Percentiles rank a stretch among this genome's conserved stretches.
These are phyloP conservation scores for Exophiala sp. DNA, from an alignment of 2,329 filamentous ascomycete species.

Conservation along the genomic window DNA sequence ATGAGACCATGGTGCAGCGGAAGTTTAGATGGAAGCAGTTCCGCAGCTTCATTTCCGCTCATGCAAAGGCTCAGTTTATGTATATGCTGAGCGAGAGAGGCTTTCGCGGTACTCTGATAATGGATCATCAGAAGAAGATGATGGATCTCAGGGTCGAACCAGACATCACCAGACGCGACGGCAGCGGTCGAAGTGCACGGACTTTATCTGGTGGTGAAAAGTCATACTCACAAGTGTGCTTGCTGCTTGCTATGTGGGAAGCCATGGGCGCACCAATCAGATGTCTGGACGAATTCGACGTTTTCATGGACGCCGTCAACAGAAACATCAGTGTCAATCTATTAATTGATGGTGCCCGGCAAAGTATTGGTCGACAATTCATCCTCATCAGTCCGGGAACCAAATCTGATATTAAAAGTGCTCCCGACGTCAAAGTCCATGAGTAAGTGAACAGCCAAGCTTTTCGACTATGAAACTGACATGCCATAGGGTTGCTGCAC, in stretches of 20 bases:
- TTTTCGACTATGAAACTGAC: constrained; percentile 12
- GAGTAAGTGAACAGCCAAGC: constrained; percentile 35
- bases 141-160: constrained; percentile 76
- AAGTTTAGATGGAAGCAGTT: constrained; percentile 76
- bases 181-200: constrained; percentile 75
- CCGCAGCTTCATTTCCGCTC: constrained; percentile 77
- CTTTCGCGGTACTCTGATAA: constrained; percentile 75
- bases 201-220: constrained; percentile 96
- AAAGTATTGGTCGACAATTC: constrained; percentile 86
- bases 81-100: constrained; percentile 85
- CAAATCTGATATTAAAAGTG: constrained; percentile 53
- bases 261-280: constrained; percentile 94
- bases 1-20: constrained; percentile 63
- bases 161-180: constrained; percentile 65
- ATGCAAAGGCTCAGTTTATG: constrained; percentile 79
- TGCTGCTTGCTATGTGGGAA: constrained; percentile 91
- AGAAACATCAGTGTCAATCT: constrained; percentile 88
- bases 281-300: constrained; percentile 96
- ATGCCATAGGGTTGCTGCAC: constrained; percentile 39
- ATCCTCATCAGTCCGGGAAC: constrained; percentile 94
- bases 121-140: constrained; percentile 71
- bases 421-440: constrained; percentile 44
- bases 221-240: constrained; percentile 93
- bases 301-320: constrained; percentile 99
- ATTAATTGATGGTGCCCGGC: constrained; percentile 84